Conservation (phyloP, 441 rosid genomes). For the Flueggea neowawraea region DNA sequence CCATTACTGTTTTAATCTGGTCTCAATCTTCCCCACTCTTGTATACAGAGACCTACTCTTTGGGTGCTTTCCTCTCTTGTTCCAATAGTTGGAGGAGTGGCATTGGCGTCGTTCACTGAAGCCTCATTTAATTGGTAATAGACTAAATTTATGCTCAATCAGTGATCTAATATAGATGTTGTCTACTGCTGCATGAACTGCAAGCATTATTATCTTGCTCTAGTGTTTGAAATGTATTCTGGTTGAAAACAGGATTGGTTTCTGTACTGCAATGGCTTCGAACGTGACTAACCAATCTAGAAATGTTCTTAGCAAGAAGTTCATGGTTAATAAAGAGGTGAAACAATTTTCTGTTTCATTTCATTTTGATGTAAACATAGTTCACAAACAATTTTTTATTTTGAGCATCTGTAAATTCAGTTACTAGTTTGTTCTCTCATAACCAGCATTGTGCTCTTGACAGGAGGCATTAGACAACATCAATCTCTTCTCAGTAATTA, state of each 20-base stretch:
- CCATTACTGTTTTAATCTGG: neutral
- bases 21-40: slow-evolving; percentile 2
- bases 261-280: slow-evolving; percentile 98
- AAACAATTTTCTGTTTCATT: neutral
- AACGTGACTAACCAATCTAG: slow-evolving; percentile 93
- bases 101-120: slow-evolving; percentile 84
- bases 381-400: too few relatives aligned
- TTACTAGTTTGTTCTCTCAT: neutral
- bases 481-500: slow-evolving; percentile 88
- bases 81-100: slow-evolving; percentile 96
- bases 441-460: slow-evolving; percentile 5
- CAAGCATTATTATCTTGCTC: too few relatives aligned
- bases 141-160: neutral
- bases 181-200: too few relatives aligned
- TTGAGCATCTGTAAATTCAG: too few relatives aligned
- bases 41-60: slow-evolving; percentile 59
- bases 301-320: slow-evolving; percentile 91
- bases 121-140: slow-evolving; percentile 87
- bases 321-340: slow-evolving; percentile 90
- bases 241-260: slow-evolving; percentile 69
- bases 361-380: neutral
- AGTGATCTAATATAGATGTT: too few relatives aligned
- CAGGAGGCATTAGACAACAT: slow-evolving; percentile 95
- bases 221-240: neutral
- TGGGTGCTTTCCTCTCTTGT: slow-evolving; percentile 79